phyloP scores from a whole-genome alignment of 352 stramenopile genomes.

The Phytophthora aleatoria region DNA sequence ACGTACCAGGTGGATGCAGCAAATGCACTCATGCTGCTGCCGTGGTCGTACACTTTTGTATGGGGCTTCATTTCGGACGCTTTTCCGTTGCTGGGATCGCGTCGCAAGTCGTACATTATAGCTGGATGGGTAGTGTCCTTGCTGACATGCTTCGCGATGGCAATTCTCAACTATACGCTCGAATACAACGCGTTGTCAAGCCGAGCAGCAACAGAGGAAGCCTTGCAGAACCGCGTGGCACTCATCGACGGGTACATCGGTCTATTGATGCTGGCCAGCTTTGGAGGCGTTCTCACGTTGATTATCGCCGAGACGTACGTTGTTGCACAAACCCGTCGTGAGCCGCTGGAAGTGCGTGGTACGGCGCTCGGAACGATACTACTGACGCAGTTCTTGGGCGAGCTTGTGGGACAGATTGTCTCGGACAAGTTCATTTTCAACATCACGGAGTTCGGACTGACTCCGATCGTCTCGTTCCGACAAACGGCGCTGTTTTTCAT shows the following conservation, averaged over 20 bases:
- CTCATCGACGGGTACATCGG: conserved; percentile 49
- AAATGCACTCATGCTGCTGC: conserved; percentile 41
- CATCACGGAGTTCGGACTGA: conserved; percentile 47
- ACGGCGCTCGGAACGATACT: conserved; percentile 50
- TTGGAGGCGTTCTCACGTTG: conserved; percentile 54
- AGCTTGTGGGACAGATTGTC: conserved; percentile 51
- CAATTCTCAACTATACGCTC: conserved; percentile 59
- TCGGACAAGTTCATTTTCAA: conserved; percentile 60
- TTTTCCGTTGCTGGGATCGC: conserved; percentile 45
- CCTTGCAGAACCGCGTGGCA: conserved; percentile 20
- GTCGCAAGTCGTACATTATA: conserved; percentile 65
- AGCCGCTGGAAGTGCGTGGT: conserved; percentile 38
- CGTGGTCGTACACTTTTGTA: conserved; percentile 57
- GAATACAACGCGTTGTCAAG: conserved; percentile 43
- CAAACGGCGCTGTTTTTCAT: conserved; percentile 57
- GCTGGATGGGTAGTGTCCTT: conserved; percentile 49
- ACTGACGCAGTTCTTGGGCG: conserved; percentile 53
- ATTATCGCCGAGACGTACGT: conserved; percentile 62
- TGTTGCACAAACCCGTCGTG: conserved; percentile 59
- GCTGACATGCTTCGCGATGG: conserved; percentile 52
- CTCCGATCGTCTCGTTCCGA: conserved; percentile 51
- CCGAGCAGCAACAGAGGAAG: conserved; percentile 22
- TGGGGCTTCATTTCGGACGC: conserved; percentile 62
- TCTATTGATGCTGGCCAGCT: conserved; percentile 54
- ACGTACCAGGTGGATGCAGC: conserved; percentile 42